Evolutionary conservation across 1,284 basidiomycete species (phyloP).

Genomic region (Meripilus lineatus): DNA sequence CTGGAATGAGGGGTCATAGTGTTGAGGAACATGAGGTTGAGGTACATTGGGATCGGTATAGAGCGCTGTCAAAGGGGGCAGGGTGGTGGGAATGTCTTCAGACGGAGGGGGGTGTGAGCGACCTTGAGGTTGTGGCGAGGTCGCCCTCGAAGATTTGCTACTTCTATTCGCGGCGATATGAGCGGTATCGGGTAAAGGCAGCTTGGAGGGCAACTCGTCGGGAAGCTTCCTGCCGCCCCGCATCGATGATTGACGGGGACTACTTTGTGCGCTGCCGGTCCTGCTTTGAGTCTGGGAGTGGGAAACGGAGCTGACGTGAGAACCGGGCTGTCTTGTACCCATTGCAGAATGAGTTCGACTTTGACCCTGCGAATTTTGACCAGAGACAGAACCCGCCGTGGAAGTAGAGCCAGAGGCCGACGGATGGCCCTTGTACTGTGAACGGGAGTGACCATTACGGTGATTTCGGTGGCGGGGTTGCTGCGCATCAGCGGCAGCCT

Average conservation of each 20-base stretch:
- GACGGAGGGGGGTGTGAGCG: constrained; percentile 13
- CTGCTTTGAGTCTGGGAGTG: constrained; percentile 38
- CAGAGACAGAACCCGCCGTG: constrained; percentile 22
- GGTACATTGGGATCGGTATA: not conserved
- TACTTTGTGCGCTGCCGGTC: constrained; percentile 39
- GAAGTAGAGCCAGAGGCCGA: constrained; percentile 20
- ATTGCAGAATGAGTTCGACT: constrained; percentile 28
- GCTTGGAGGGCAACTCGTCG: constrained; percentile 16
- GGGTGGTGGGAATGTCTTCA: not conserved
- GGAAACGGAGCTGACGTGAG: constrained; percentile 28
- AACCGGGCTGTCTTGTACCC: constrained; percentile 16
- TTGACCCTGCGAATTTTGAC: constrained; percentile 28
- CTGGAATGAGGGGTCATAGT: not conserved
- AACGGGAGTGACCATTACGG: constrained; percentile 18
- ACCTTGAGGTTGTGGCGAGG: constrained; percentile 20
- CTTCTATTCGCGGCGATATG: constrained; percentile 14
- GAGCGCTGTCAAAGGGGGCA: not conserved
- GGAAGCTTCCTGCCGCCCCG: constrained; percentile 27
- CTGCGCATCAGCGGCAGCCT: constrained; percentile 46
- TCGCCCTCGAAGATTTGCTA: constrained; percentile 21
- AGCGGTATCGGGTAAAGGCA: not conserved
- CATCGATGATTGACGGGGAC: constrained; percentile 29
- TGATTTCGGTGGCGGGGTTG: constrained; percentile 19
- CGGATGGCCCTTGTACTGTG: constrained; percentile 14
- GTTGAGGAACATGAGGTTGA: constrained; percentile 5